A percentile compares a stretch with the other conserved stretches of the same genome.
phyloP scores from a whole-genome alignment of 2,329 filamentous ascomycete genomes.

The Cytospora schulzeri region DNA sequence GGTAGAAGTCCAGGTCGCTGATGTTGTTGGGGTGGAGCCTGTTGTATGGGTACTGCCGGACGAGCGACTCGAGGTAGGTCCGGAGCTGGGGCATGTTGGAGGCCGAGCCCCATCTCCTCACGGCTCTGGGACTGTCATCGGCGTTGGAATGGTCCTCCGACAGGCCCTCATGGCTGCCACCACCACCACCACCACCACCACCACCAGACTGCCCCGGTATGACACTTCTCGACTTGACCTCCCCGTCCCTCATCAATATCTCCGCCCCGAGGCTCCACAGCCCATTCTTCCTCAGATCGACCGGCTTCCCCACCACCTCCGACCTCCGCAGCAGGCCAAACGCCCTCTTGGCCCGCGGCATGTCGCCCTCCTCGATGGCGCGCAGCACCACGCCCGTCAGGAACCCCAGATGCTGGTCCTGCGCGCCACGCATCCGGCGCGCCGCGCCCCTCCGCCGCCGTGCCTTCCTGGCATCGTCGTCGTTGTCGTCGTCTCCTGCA shows the following conservation, averaged over 20 bases:
- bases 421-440: constrained; percentile 32
- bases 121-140: constrained; percentile 11
- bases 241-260: constrained; percentile 68
- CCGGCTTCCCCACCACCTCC: constrained; percentile 50
- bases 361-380: constrained; percentile 71
- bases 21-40: constrained; percentile 58
- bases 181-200: constrained; percentile 4
- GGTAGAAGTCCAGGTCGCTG: constrained; percentile 76
- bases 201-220: constrained; percentile 26
- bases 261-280: constrained; percentile 87
- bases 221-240: constrained; percentile 29
- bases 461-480: constrained; percentile 26
- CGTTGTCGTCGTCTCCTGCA: constrained; percentile 19
- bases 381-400: constrained; percentile 72
- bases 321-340: constrained; percentile 72
- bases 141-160: constrained; percentile 8
- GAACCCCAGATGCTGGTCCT: constrained; percentile 60
- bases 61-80: constrained; percentile 75
- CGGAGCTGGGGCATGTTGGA: constrained; percentile 49
- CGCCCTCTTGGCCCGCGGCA: constrained; percentile 70
- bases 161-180: constrained; percentile 20
- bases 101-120: constrained; percentile 45
- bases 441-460: constrained; percentile 30
- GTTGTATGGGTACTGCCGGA: constrained; percentile 75
- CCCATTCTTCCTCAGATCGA: constrained; percentile 70